Conservation (phyloP, 2,329 filamentous ascomycete species). For the Beauveria sp. region DNA sequence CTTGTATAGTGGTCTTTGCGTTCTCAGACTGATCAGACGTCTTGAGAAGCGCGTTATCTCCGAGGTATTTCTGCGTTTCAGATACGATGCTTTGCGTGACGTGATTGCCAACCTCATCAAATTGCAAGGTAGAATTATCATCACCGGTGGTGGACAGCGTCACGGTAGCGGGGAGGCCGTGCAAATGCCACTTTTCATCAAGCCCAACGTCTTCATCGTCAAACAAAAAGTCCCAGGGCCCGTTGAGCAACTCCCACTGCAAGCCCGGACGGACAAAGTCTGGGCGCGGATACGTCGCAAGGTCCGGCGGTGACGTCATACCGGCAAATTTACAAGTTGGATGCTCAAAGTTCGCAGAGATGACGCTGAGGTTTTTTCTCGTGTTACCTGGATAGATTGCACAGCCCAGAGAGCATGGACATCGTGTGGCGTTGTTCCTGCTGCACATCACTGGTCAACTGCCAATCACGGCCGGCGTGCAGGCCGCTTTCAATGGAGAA, state of each 20-base stretch:
- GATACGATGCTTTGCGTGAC: conserved; percentile 39
- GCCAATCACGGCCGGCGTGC: neutral
- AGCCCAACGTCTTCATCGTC: conserved; percentile 56
- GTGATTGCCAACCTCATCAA: conserved; percentile 16
- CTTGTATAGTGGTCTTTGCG: conserved; percentile 46
- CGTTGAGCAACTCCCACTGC: conserved; percentile 54
- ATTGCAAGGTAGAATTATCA: conserved; percentile 22
- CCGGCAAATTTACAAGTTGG: neutral
- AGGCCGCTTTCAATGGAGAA: neutral
- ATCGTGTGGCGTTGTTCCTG: neutral
- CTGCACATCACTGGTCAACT: neutral
- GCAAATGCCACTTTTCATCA: conserved; percentile 42
- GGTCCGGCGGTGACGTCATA: conserved; percentile 15
- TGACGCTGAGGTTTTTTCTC: neutral
- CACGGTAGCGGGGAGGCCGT: conserved; percentile 39
- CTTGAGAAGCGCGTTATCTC: conserved; percentile 34
- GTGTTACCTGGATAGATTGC: neutral
- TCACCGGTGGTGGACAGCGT: conserved; percentile 23
- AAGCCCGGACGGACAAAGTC: conserved; percentile 52
- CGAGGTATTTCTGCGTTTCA: conserved; percentile 38
- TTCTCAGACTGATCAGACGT: conserved; percentile 22
- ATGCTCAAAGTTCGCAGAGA: neutral
- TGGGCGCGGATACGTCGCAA: conserved; percentile 48
- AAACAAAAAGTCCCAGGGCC: conserved; percentile 56
- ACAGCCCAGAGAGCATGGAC: neutral